Evolutionary conservation across 2,329 filamentous ascomycete genomes (phyloP).

Genomic region (Xylaria sp.): DNA sequence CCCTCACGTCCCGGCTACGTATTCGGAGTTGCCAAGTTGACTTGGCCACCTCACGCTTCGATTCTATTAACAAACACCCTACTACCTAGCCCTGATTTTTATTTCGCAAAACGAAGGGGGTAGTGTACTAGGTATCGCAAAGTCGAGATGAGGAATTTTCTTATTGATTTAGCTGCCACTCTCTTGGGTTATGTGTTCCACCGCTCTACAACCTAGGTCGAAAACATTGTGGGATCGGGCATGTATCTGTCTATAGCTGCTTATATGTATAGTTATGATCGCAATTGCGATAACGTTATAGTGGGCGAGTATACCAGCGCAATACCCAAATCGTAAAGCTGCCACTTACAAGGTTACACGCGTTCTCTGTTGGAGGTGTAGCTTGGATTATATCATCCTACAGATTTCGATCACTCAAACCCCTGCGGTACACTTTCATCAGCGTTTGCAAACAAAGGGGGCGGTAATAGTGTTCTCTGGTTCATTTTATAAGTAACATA

Average conservation of each 20-base stretch:
- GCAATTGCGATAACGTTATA: not conserved
- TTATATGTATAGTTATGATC: not conserved
- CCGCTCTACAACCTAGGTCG: not conserved
- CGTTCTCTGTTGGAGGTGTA: not conserved
- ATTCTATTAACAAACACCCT: not conserved
- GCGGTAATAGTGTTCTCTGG: not conserved
- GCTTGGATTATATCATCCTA: not conserved
- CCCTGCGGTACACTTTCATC: not conserved
- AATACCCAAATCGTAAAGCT: not conserved
- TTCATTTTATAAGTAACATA: not conserved
- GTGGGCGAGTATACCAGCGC: not conserved
- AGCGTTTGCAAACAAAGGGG: not conserved
- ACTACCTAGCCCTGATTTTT: slow-evolving; percentile 6
- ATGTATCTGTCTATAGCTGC: not conserved
- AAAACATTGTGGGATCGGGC: not conserved
- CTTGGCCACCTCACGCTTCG: not conserved
- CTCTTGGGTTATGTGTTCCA: not conserved
- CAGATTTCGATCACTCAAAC: not conserved
- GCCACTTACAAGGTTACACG: not conserved
- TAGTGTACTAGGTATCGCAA: not conserved
- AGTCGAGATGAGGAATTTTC: slow-evolving; percentile 2
- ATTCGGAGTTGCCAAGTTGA: not conserved
- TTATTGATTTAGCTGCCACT: not conserved
- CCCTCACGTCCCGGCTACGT: not conserved
- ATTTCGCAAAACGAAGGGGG: slow-evolving; percentile 4